phyloP scores from a whole-genome alignment of 352 stramenopile species.

The Phytophthora fragariaefolia region DNA sequence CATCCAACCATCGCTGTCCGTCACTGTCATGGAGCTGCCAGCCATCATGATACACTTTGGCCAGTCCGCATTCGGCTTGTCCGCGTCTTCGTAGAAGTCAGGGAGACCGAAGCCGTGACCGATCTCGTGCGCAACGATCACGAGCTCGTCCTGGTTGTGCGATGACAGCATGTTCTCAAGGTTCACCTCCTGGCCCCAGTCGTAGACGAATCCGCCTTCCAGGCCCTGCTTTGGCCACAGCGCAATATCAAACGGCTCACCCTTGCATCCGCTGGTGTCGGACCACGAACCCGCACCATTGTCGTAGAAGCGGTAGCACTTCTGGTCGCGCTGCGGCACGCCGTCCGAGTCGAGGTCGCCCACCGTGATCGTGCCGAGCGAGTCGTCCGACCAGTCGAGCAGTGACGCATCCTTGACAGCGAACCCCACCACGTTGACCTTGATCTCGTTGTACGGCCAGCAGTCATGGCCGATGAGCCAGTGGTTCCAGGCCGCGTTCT shows the following conservation, averaged over 20 bases:
- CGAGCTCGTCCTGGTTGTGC: constrained; percentile 18
- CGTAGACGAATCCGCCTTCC: constrained; percentile 18
- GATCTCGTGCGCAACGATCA: constrained; percentile 36
- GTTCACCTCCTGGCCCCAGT: constrained; percentile 22
- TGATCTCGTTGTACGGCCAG: constrained; percentile 12
- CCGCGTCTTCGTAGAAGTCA: neutral
- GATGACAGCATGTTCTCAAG: constrained; percentile 24
- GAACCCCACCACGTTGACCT: constrained; percentile 7
- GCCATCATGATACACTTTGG: neutral
- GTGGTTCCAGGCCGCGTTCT: constrained; percentile 41
- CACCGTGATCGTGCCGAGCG: constrained; percentile 25
- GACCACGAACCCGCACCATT: constrained; percentile 9
- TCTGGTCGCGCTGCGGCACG: constrained; percentile 28
- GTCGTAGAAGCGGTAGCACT: constrained; percentile 39
- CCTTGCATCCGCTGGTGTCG: constrained; percentile 32
- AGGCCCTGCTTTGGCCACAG: constrained; percentile 33
- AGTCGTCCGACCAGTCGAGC: constrained; percentile 6
- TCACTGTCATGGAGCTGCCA: neutral
- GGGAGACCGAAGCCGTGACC: neutral
- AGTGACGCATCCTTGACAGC: constrained; percentile 6
- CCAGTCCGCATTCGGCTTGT: neutral
- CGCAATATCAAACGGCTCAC: constrained; percentile 34
- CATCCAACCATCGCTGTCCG: neutral
- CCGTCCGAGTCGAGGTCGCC: constrained; percentile 25
- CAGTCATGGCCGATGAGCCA: constrained; percentile 24